These are phyloP conservation scores for Coprinellus micaceus DNA, from an alignment of 768 basidiomycete genomes.

Conservation along the genomic window DNA sequence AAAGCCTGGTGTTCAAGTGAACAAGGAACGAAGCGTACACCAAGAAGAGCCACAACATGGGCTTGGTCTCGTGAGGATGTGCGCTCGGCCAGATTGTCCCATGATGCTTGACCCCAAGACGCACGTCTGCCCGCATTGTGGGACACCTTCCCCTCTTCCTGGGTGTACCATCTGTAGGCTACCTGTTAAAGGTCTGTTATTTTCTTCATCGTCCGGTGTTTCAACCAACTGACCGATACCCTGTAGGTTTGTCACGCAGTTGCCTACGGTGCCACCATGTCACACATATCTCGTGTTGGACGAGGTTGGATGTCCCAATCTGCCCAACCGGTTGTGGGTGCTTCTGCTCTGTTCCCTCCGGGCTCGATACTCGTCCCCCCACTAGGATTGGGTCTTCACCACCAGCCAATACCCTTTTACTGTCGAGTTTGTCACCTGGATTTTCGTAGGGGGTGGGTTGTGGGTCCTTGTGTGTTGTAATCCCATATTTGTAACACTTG, in stretches of 20 bases:
- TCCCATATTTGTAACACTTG: too few relatives aligned
- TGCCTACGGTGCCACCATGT: conserved; percentile 63
- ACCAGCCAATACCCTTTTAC: conserved; percentile 12
- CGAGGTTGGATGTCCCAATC: conserved; percentile 40
- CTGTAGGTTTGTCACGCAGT: conserved; percentile 55
- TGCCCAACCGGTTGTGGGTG: conserved; percentile 74
- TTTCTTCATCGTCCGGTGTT: not conserved
- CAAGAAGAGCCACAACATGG: conserved; percentile 20
- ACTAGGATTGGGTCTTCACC: conserved; percentile 28
- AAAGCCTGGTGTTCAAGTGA: conserved; percentile 18
- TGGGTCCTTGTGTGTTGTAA: too few relatives aligned
- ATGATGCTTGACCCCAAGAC: conserved; percentile 28
- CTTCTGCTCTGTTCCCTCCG: conserved; percentile 35
- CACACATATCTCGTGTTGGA: conserved; percentile 66
- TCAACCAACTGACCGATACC: conserved; percentile 1
- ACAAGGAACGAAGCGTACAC: conserved; percentile 12
- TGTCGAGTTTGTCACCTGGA: not conserved
- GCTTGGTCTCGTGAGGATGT: conserved; percentile 42
- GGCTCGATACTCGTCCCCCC: conserved; percentile 28
- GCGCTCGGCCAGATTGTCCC: conserved; percentile 38
- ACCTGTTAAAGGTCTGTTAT: conserved; percentile 61
- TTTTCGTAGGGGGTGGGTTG: too few relatives aligned
- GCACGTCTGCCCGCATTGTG: conserved; percentile 42
- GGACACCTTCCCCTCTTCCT: conserved; percentile 40
- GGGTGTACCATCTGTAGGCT: conserved; percentile 73